phyloP scores from a whole-genome alignment of 2,329 filamentous ascomycete genomes.

The Colletotrichum theobromicola region DNA sequence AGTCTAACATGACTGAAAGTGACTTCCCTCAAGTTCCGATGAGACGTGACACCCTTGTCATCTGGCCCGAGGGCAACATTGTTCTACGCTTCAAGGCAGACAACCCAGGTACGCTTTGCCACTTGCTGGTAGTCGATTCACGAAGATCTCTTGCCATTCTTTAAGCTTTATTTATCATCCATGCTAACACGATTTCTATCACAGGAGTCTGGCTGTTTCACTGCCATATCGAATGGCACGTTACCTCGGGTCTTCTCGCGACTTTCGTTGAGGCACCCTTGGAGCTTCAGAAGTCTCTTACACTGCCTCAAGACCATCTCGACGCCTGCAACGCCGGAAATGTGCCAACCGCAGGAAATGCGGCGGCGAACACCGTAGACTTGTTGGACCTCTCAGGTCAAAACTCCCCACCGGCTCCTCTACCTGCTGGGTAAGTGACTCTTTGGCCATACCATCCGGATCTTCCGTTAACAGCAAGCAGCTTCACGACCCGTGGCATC shows the following conservation, averaged over 20 bases:
- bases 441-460: accelerated
- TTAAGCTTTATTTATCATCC: neutral
- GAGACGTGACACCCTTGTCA: slow-evolving; percentile 70
- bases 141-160: no score
- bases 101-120: slow-evolving; percentile 59
- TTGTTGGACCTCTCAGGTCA: slow-evolving; percentile 49
- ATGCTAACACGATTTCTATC: neutral
- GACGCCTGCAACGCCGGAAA: slow-evolving; percentile 38
- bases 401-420: slow-evolving; percentile 3
- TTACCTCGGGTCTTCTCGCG: slow-evolving; percentile 50
- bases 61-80: slow-evolving; percentile 70
- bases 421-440: neutral
- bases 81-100: slow-evolving; percentile 72
- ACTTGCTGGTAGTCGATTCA: no score
- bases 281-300: slow-evolving; percentile 46
- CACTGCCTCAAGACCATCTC: slow-evolving; percentile 44
- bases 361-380: slow-evolving; percentile 61
- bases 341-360: slow-evolving; percentile 57
- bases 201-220: slow-evolving; percentile 52
- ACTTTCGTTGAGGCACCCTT: slow-evolving; percentile 37
- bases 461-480: slow-evolving; percentile 20
- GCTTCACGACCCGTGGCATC: slow-evolving; percentile 73
- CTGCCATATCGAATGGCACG: slow-evolving; percentile 63
- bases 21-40: slow-evolving; percentile 62
- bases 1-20: slow-evolving; percentile 46